A percentile compares a stretch with the other conserved stretches of the same genome.
These are phyloP conservation scores for Misopates orontium DNA, from an alignment of 257 asterid genomes.

Conservation along the genomic window DNA sequence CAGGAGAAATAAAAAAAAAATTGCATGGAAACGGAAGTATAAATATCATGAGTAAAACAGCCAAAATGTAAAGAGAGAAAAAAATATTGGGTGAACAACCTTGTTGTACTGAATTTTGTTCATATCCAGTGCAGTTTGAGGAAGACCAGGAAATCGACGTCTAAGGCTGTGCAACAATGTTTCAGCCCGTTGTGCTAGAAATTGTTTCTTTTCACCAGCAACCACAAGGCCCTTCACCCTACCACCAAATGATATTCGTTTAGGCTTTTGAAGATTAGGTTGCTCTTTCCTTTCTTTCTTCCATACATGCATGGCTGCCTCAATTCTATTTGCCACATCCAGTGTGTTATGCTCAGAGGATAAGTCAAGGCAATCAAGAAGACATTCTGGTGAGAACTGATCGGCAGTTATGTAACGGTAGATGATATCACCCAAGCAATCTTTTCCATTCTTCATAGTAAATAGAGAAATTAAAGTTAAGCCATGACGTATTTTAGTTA, in stretches of 20 bases:
- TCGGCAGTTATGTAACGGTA: constrained; percentile 79
- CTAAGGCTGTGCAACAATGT: constrained; percentile 65
- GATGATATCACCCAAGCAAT: constrained; percentile 76
- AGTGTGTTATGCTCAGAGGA: constrained; percentile 68
- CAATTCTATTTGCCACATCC: constrained; percentile 77
- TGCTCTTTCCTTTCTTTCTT: constrained; percentile 49
- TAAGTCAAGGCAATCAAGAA: constrained; percentile 82
- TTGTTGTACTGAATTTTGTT: constrained; percentile 87
- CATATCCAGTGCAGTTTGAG: constrained; percentile 78
- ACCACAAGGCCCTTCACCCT: constrained; percentile 63
- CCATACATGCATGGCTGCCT: constrained; percentile 78
- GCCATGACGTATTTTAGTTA: not conserved
- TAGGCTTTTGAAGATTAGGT: constrained; percentile 26
- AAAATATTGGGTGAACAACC: constrained; percentile 37
- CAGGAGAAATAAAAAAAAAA: constrained; percentile 26
- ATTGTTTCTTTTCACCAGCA: constrained; percentile 77
- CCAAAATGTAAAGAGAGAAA: no score
- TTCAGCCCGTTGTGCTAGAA: constrained; percentile 81
- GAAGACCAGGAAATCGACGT: constrained; percentile 74
- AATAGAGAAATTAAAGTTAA: not conserved
- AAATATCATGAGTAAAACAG: no score
- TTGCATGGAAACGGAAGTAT: not conserved
- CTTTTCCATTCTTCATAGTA: constrained; percentile 57
- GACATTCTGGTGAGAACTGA: constrained; percentile 73
- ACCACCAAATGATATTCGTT: constrained; percentile 11